These are phyloP conservation scores for Bretschneidera sinensis DNA, from an alignment of 345 rosid genomes.

Conservation along the genomic window DNA sequence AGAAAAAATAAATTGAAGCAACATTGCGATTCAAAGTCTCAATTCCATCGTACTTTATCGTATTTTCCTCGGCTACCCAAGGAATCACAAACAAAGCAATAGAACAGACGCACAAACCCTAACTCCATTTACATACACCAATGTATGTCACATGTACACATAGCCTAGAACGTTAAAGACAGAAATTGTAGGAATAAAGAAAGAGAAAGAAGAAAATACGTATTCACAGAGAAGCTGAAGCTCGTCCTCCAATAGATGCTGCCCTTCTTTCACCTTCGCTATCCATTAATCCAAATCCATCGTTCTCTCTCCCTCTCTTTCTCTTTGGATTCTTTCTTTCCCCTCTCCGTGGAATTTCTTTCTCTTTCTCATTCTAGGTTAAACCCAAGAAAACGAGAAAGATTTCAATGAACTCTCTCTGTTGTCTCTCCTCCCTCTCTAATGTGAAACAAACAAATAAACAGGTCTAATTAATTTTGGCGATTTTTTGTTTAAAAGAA, in stretches of 20 bases:
- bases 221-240: constrained; percentile 99
- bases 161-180: background rate
- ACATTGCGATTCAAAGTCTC: background rate
- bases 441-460: no score
- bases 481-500: no score
- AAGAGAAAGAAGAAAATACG: constrained; percentile 39
- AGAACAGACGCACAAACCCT: constrained; percentile 18
- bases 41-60: no score
- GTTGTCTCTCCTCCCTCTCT: background rate
- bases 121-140: constrained; percentile 4
- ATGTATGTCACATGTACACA: background rate
- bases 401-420: background rate
- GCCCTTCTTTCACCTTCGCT: constrained; percentile 90
- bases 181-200: no score
- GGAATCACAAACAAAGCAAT: background rate
- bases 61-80: background rate
- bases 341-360: constrained; percentile 1
- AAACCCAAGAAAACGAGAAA: background rate
- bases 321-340: background rate
- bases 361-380: background rate
- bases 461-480: background rate
- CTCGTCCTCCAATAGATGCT: constrained; percentile 90
- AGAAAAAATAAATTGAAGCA: background rate
- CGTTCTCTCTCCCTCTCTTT: constrained; percentile 13
- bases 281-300: constrained; percentile 99